Base-by-base conservation (phyloP, 164 flowering plant genomes). In the Vitis rupestris region DNA sequence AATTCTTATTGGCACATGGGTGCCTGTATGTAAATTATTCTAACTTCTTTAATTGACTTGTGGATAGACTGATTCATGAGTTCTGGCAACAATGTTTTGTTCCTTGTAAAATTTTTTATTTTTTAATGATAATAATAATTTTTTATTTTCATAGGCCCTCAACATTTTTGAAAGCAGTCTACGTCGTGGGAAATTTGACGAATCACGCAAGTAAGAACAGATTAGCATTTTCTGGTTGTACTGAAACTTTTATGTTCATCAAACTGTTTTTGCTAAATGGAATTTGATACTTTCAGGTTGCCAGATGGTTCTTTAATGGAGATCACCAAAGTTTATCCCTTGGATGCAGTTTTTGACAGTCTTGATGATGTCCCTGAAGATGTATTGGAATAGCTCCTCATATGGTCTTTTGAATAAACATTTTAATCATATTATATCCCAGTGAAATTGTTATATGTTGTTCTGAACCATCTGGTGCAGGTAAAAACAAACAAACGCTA, bases 1-100 rank as follows among this genome's bases (percentile, higher is more conserved):
- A 83, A 92, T 94, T 80, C 89, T 94, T 50, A 84, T 94, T 44
- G 99, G 98, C 53, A 92, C 99, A 60, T 94, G 98, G 99, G 99
- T 94, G 19, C 99, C 99, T 70, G 99, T 92, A 83, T 79, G 98
- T 85, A 68, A 65, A 61, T 37, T 37, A 2, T 1, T 71, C 58
- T 48, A 52, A 27, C 50, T 57, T 57, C 11, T 29, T 11, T 17
- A 50, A 58, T 62, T 44, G n/a, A 8, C 9, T 47, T 13, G 27
- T 37, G 48, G 9, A 10, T 64, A 23, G 16, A 55, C n/a, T 31
- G 68, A 2, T 53, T 56, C 65, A 52, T 3, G 9, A 9, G n/a
- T 14, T 13, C 50, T 10, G 14, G 16, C 44, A 37, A 51, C 37
- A 44, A 6, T 49, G 5, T 57, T 27, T n/a, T 55, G 37, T 57